phyloP scores from a whole-genome alignment of 2,329 filamentous ascomycete genomes.

The Xylariaceae sp. region DNA sequence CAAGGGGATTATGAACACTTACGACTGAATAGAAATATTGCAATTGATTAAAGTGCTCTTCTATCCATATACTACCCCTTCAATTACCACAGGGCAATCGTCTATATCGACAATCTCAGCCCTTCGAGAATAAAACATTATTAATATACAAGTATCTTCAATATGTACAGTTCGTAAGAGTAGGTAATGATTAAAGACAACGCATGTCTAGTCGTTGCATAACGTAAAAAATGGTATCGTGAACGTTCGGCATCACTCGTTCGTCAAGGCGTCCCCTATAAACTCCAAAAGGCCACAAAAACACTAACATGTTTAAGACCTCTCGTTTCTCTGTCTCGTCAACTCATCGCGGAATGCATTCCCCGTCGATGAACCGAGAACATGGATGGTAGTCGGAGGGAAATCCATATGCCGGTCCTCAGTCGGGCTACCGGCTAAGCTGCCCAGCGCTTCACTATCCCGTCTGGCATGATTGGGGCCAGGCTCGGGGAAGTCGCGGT shows the following conservation, averaged over 20 bases:
- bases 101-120: no score
- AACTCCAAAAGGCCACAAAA: not conserved
- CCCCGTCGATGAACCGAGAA: conserved; percentile 5
- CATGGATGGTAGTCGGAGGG: conserved; percentile 17
- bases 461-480: conserved; percentile 29
- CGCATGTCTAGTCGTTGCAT: not conserved
- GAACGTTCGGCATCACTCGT: not conserved
- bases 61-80: no score
- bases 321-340: conserved; percentile 41
- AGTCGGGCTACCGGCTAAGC: conserved; percentile 44
- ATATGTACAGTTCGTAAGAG: not conserved
- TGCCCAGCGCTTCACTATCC: conserved; percentile 47
- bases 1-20: no score
- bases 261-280: no score
- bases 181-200: no score
- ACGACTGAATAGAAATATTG: no score
- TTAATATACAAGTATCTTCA: not conserved
- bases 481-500: conserved; percentile 34
- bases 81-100: no score
- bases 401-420: conserved; percentile 38
- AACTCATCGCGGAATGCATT: conserved; percentile 50
- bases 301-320: conserved; percentile 23
- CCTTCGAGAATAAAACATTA: not conserved
- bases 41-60: no score
- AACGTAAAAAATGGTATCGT: not conserved